Base-by-base conservation (phyloP, 78 protist genomes). In the Dictyostelium brefeldianum region DNA sequence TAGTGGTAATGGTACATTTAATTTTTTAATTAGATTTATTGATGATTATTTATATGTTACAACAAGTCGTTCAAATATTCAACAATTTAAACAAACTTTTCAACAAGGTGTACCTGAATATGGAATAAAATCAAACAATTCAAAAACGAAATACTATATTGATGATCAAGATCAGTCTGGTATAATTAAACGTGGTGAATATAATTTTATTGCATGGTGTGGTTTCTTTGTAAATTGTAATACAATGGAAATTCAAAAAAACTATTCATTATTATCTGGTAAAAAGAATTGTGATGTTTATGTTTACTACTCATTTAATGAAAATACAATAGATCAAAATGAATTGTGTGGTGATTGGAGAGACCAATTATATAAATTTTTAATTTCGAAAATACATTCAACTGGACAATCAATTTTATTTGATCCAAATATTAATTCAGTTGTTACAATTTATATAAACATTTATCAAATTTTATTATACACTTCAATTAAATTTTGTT, bases 11-110 rank as follows among this genome's bases (percentile, higher is more conserved):
- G 59, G 20, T 14, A 53, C 20, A 50, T 48, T 54, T 36, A 56
- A 78, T 78, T 78, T 36, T 14, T 17, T 81, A 15, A 17, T n/a
- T 65, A 57, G 89, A 48, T 64, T 81, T 64, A 47, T 64, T 48
- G 89, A 81, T 81, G 89, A 81, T 48, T 81, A 81, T 27, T 25
- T 81, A 12, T 64, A 64, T 43, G 62, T 81, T 17, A 41, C 78
- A n/a, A 27, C 74, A 25, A 12, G 8, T 27, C 6, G 9, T 10
- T 25, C 31, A 15, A 81, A 81, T 81, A 10, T 65, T 22, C 14
- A 36, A 18, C 10, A 12, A 17, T 81, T 81, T 47, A 57, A 27
- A 48, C 25, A 65, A 48, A 17, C 65, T n/a, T 81, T 64, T 22
- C 20, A 27, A n/a, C 17, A 50, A 9, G 59, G 46, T 5, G 27